Conservation (phyloP, 345 rosid species). For the Salix dunnii region DNA sequence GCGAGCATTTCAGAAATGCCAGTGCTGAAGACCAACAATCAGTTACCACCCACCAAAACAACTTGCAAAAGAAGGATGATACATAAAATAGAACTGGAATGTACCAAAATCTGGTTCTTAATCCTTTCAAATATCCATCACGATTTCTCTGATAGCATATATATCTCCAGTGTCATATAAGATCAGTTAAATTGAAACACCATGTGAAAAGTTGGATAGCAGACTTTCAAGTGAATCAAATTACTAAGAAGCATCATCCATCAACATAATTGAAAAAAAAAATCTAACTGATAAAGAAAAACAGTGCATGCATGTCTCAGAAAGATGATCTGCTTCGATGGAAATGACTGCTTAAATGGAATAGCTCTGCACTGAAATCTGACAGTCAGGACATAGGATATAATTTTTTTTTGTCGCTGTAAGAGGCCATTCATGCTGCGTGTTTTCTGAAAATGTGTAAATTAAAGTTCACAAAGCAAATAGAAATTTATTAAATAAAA, state of each 20-base stretch:
- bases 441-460: not conserved
- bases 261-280: not conserved
- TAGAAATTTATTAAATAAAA: not conserved
- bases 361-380: not conserved
- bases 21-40: not conserved
- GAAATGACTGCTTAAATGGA: not conserved
- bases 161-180: not conserved
- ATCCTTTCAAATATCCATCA: not conserved
- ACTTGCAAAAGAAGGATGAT: not conserved
- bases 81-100: not conserved
- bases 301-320: not conserved
- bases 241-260: not conserved
- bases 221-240: not conserved
- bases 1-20: not conserved
- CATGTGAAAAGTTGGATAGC: not conserved
- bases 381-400: not conserved
- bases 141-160: not conserved
- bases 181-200: not conserved
- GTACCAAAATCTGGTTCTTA: not conserved
- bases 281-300: not conserved
- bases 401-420: not conserved
- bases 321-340: not conserved
- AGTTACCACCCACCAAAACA: not conserved
- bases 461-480: not conserved
- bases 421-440: not conserved